phyloP scores from a whole-genome alignment of 495 filamentous ascomycete genomes.

The Collariella sp. region DNA sequence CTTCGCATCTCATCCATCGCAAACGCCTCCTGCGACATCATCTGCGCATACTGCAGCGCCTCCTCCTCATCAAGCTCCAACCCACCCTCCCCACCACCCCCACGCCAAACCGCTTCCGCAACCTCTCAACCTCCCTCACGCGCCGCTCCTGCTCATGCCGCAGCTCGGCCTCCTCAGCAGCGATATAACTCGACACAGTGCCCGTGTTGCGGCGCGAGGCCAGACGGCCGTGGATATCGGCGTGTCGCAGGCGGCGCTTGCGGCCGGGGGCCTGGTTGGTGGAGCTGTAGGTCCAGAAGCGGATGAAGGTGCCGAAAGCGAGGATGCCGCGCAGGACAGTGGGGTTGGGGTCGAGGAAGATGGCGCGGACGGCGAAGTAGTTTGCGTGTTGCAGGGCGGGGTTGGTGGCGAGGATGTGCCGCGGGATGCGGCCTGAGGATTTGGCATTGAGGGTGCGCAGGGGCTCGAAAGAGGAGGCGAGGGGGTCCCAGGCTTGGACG shows the following conservation, averaged over 20 bases:
- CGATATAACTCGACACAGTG: constrained; percentile 62
- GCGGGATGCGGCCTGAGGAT: constrained; percentile 66
- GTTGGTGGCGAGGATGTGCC: constrained; percentile 33
- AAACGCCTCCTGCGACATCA: constrained; percentile 76
- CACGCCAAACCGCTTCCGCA: constrained; percentile 72
- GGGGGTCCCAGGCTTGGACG: constrained; percentile 92
- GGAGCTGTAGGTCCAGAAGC: constrained; percentile 92
- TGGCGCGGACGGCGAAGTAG: constrained; percentile 73
- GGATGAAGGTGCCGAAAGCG: constrained; percentile 73
- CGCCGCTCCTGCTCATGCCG: constrained; percentile 56
- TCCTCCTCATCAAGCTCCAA: constrained; percentile 75
- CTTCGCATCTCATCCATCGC: constrained; percentile 52
- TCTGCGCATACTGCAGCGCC: constrained; percentile 74
- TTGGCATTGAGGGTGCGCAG: constrained; percentile 85
- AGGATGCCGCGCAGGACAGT: constrained; percentile 87
- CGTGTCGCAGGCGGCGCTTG: constrained; percentile 39
- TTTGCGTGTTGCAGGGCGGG: constrained; percentile 47
- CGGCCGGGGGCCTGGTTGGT: constrained; percentile 34
- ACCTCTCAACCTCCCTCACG: constrained; percentile 51
- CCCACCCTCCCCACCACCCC: constrained; percentile 46
- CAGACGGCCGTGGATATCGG: constrained; percentile 35
- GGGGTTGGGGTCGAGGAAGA: constrained; percentile 82
- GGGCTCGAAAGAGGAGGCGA: constrained; percentile 70
- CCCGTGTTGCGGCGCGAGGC: constrained; percentile 32
- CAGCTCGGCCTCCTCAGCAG: constrained; percentile 70